phyloP scores from a whole-genome alignment of 106 monocot species.

The Apostasia ramifera region DNA sequence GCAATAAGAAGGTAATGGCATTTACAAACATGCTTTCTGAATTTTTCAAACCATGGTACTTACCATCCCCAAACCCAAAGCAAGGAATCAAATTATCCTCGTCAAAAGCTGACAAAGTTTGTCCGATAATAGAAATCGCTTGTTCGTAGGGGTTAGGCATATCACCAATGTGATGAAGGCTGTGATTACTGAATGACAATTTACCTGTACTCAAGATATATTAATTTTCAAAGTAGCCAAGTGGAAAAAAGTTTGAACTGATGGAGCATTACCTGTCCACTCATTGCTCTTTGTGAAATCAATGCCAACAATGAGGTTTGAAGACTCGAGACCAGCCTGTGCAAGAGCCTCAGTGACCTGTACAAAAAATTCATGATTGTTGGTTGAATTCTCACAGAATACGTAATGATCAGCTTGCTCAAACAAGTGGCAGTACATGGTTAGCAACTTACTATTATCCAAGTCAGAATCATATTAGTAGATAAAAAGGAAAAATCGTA shows the following conservation, averaged over 20 bases:
- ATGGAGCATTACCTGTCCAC: constrained; percentile 57
- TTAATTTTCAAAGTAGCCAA: neutral
- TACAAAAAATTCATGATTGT: neutral
- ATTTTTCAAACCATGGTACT: neutral
- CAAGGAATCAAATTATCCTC: constrained; percentile 84
- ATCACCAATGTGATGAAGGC: constrained; percentile 49
- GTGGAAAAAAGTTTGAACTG: neutral
- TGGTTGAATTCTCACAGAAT: too few species aligned
- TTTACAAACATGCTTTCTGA: neutral
- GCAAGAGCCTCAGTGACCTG: constrained; percentile 67
- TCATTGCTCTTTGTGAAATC: constrained; percentile 95
- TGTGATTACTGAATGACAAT: constrained; percentile 41
- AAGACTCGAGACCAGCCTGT: constrained; percentile 68
- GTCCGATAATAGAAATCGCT: constrained; percentile 77
- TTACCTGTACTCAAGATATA: constrained; percentile 35
- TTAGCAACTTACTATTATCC: neutral
- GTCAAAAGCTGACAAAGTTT: constrained; percentile 61
- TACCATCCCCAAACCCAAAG: constrained; percentile 91
- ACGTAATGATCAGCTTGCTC: neutral
- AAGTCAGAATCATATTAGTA: too few species aligned
- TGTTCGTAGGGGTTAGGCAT: constrained; percentile 75
- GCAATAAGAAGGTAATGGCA: too few species aligned
- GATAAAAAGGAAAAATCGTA: too few species aligned
- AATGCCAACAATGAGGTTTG: constrained; percentile 77
- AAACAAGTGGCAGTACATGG: neutral